Percentiles rank a stretch among this genome's conserved stretches.
Conservation (phyloP, 1,284 basidiomycete genomes). For the Leccinum subfulvum region DNA sequence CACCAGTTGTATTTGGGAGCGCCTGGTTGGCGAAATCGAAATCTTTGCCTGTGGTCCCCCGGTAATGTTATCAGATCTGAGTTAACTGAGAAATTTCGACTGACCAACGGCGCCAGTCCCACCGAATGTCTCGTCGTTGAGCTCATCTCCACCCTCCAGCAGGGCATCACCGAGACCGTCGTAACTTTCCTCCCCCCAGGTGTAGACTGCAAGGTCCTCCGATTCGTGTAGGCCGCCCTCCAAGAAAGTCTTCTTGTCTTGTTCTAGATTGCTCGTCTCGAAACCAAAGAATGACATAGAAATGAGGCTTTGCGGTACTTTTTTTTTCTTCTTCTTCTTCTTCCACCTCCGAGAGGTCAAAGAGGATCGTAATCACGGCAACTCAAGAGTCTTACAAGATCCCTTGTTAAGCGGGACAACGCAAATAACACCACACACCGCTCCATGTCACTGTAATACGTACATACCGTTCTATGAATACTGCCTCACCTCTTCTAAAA, state of each 20-base stretch:
- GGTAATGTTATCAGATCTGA: conserved; percentile 22
- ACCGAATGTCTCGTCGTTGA: conserved; percentile 97
- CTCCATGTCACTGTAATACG: not conserved
- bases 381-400: conserved; percentile 8
- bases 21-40: conserved; percentile 80
- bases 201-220: conserved; percentile 83
- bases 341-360: conserved; percentile 18
- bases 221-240: conserved; percentile 53
- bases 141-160: conserved; percentile 85
- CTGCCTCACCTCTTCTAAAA: conserved; percentile 70
- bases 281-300: conserved; percentile 82
- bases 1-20: conserved; percentile 30
- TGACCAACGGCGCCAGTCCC: conserved; percentile 65
- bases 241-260: conserved; percentile 55
- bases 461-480: conserved; percentile 11
- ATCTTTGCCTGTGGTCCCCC: conserved; percentile 68
- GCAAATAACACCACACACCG: conserved; percentile 28
- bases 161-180: conserved; percentile 88
- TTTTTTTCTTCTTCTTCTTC: conserved; percentile 19
- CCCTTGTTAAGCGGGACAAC: conserved; percentile 4
- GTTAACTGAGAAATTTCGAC: conserved; percentile 51
- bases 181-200: conserved; percentile 87
- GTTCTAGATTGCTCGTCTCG: conserved; percentile 62
- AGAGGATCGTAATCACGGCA: conserved; percentile 5
- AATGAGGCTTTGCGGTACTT: conserved; percentile 4